Percentiles rank a stretch among this genome's conserved stretches.
phyloP scores from a whole-genome alignment of 129 eudicot genomes.

The Ambrosia artemisiifolia region DNA sequence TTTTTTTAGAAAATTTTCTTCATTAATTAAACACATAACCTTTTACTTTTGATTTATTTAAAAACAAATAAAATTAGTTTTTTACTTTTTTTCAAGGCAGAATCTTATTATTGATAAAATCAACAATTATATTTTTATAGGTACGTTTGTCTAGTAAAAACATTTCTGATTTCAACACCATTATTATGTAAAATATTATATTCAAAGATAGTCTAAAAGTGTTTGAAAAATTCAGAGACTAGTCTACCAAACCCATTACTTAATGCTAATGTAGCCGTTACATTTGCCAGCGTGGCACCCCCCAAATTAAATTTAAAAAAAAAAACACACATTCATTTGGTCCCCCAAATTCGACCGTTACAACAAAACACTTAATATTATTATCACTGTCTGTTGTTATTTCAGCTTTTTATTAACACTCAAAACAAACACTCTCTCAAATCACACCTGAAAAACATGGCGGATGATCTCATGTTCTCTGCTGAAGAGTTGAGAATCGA shows the following conservation, averaged over 20 bases:
- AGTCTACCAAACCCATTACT: neutral
- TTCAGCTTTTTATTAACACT: neutral
- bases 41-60: too few relatives aligned
- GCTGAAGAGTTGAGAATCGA: constrained; percentile 65
- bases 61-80: too few relatives aligned
- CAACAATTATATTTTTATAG: too few relatives aligned
- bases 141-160: too few relatives aligned
- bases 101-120: too few relatives aligned
- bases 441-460: constrained; percentile 39
- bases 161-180: too few relatives aligned
- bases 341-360: constrained; percentile 31
- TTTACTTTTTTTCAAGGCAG: too few relatives aligned
- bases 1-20: too few relatives aligned
- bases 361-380: constrained; percentile 17
- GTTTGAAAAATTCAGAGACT: neutral
- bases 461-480: constrained; percentile 51
- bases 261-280: constrained; percentile 27
- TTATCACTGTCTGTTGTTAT: constrained; percentile 2
- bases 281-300: constrained; percentile 34
- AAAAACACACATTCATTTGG: neutral
- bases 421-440: neutral
- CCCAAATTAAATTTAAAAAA: constrained; percentile 24
- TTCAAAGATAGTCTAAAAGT: neutral
- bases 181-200: too few relatives aligned
- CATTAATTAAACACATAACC: too few relatives aligned